Percentiles rank a stretch among this genome's conserved stretches.
phyloP scores from a whole-genome alignment of 2,329 filamentous ascomycete genomes.

The Penicillium sp. region DNA sequence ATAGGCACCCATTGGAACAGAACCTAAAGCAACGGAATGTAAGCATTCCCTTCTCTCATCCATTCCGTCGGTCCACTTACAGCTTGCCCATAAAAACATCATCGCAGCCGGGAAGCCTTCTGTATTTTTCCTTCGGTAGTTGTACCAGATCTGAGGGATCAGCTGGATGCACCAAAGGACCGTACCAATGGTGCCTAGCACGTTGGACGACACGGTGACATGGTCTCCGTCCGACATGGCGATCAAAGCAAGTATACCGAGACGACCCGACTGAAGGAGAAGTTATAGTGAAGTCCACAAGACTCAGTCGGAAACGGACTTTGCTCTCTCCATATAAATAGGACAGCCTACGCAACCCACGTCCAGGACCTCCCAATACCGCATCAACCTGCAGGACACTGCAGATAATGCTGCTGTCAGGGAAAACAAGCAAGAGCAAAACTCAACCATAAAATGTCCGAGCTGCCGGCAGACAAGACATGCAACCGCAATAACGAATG shows the following conservation, averaged over 20 bases:
- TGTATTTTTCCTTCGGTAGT: constrained; percentile 60
- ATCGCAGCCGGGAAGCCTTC: constrained; percentile 60
- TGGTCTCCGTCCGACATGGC: constrained; percentile 7
- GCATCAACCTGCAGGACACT: no score
- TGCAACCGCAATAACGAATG: no score
- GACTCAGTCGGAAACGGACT: no score
- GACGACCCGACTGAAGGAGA: no score
- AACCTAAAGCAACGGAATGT: constrained; percentile 24
- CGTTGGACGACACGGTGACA: constrained; percentile 11
- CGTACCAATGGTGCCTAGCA: constrained; percentile 42
- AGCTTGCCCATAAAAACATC: constrained; percentile 63
- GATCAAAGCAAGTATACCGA: background rate
- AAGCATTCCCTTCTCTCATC: background rate
- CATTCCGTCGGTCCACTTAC: constrained; percentile 28
- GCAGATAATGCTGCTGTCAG: no score
- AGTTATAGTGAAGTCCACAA: no score
- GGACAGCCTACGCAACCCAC: no score
- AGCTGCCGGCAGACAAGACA: no score
- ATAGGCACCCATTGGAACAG: constrained; percentile 53
- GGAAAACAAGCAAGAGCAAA: no score
- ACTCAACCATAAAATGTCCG: no score
- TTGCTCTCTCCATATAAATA: no score
- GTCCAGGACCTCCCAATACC: no score
- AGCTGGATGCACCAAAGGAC: constrained; percentile 43
- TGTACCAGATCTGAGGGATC: constrained; percentile 56